Evolutionary conservation across 768 basidiomycete genomes (phyloP), one percentile per base, ranked within the genome.

Genomic region (Amylocystis lapponica): DNA sequence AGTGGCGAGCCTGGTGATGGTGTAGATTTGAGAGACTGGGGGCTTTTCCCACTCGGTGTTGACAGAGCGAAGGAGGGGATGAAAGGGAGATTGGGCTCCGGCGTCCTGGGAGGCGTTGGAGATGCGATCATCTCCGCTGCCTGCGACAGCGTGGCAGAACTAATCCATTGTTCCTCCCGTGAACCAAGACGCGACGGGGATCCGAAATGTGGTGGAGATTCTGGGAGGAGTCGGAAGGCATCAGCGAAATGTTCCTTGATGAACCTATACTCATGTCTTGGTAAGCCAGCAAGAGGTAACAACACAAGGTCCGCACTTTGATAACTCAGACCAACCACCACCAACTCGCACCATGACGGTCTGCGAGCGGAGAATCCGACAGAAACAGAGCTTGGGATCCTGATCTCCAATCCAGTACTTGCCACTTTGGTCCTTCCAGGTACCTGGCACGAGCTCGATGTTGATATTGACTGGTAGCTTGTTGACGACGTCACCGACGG

Each of bases 321-420:
- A 90, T 40, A 97, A 65, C 61, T 95, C 92, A 43, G 79, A 69
- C 93, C 93, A 97, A 14, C 94, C 94, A 27, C 94, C 94, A 21
- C 93, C 93, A 12, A 96, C 90, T 46, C 93, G 79, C 33, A 97
- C 93, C 93, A 96, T 96, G 49, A 95, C 92, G 0, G 87, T 92
- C 55, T 91, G 86, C 1, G 86, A 91, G 10, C 91, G 81, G 21
- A 95, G 66, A 35, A 95, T 95, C 21, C 93, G 78, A 61, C 91
- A 92, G 62, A 92, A 95, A 62, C 90, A 94, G 25, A 95, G 69
- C 61, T 82, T 91, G 5, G 90, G 79, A 39, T 94, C 89, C 52
- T 89, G 80, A 51, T 90, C 83, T 12, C 94, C 94, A 52, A 95
- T 96, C 92, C 90, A 95, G 57, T 94, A 93, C 57, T 93, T 92